Evolutionary conservation across 2,329 filamentous ascomycete species (phyloP), one percentile per base, ranked within the genome.

Genomic region (Myriosclerotinia duriaeana): DNA sequence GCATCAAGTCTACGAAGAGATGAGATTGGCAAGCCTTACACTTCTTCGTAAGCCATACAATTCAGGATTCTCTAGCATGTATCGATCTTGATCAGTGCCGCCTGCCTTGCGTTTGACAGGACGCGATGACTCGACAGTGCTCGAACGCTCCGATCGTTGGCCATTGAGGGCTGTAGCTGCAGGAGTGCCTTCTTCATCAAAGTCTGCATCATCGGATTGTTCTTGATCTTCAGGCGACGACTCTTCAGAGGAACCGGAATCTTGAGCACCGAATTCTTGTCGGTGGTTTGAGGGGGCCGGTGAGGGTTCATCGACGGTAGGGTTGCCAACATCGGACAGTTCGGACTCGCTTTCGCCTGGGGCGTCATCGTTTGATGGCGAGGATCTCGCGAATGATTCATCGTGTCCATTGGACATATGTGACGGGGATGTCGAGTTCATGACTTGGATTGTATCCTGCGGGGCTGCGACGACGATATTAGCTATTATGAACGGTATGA

Each of bases 31-130:
- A 65, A 61, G 62, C 79, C 90, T 70, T 88, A 95, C 93, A 81
- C 95, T 99, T 80, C 95, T 87, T 73, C 95, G 88, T 72, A 99
- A 83, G 58, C 95, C 95, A 81, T 98, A 99, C 11, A 99, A 83
- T 79, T 97, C 93, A 54, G 95, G 95, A 75, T 99, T 96, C 75
- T 92, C 90, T 74, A 89, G 85, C 73, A 98, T 97, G 76, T 88
- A 93, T 56, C 44, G 42, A 52, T 93, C 89, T 67, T 95, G 91
- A 62, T 89, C 91, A 62, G 89, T 87, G 48, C 85, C 77, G 76
- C 83, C 78, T 71, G 83, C 79, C 80, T 91, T 90, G 79, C 93
- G 89, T 83, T 97, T 97, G 69, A 83, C 79, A 60, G 84, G 85
- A 75, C 87, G 84, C 70, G 84, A 84, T 53, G 89, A 91, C 73